phyloP scores from a whole-genome alignment of 805 yeast genomes.

The Sporopachydermia lactativora region DNA sequence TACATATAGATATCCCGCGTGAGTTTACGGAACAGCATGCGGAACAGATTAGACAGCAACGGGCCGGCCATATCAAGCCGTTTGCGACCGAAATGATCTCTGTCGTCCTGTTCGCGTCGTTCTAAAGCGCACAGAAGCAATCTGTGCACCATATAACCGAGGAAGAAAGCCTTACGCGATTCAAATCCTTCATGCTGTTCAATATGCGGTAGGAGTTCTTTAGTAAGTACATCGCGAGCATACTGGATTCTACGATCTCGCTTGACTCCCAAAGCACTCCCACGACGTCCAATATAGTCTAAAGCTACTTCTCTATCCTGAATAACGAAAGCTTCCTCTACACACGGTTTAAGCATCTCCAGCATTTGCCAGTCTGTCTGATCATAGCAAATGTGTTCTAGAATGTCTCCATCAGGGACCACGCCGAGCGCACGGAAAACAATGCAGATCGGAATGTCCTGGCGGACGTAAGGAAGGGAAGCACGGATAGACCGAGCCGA shows the following conservation, averaged over 20 bases:
- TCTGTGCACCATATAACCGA: conserved; percentile 97
- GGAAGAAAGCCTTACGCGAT: conserved; percentile 89
- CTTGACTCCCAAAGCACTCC: conserved; percentile 89
- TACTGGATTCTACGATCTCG: conserved; percentile 97
- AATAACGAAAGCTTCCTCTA: conserved; percentile 96
- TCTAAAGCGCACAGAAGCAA: conserved; percentile 89
- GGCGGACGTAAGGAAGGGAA: conserved; percentile 89
- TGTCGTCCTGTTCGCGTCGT: conserved; percentile 96
- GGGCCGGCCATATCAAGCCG: conserved; percentile 99
- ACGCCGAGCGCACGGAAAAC: conserved; percentile 97
- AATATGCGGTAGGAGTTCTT: conserved; percentile 93
- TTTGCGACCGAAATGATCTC: conserved; percentile 98
- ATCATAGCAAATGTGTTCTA: conserved; percentile 97
- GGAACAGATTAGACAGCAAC: conserved; percentile 84
- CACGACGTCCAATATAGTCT: conserved; percentile 97
- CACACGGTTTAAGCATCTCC: conserved; percentile 97
- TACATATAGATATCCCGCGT: conserved; percentile 95
- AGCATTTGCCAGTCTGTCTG: conserved; percentile 98
- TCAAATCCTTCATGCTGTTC: conserved; percentile 97
- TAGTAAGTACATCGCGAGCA: conserved; percentile 92
- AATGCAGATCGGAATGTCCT: conserved; percentile 92
- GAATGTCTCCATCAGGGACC: conserved; percentile 97
- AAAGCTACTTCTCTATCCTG: conserved; percentile 97
- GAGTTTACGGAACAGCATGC: conserved; percentile 84
- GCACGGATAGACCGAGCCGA: conserved; percentile 87